Evolutionary conservation across 148 eudicot species (phyloP).

Genomic region (Diospyros kaki): DNA sequence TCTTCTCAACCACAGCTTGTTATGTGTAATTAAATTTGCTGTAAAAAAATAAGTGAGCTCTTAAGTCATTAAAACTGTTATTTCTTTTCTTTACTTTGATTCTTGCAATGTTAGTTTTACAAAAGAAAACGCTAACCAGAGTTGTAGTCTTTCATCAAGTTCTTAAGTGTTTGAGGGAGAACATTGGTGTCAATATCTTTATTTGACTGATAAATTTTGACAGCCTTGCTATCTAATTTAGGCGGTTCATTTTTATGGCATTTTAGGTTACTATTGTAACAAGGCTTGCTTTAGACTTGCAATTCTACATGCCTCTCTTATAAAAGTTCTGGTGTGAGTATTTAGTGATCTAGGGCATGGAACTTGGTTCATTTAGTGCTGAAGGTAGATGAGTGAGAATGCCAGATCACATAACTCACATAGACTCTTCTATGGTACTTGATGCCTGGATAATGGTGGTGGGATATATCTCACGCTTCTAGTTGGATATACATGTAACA

Average conservation of each 20-base stretch:
- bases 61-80: too few species aligned
- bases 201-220: background rate
- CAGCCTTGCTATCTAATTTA: background rate
- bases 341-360: background rate
- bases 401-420: too few species aligned
- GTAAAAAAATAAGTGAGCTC: background rate
- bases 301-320: background rate
- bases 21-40: background rate
- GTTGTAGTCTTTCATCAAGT: too few species aligned
- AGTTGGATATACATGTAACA: too few species aligned
- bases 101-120: background rate
- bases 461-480: too few species aligned
- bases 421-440: too few species aligned
- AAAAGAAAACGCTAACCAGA: background rate
- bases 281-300: background rate
- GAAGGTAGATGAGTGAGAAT: too few species aligned
- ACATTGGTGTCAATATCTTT: too few species aligned
- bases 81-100: too few species aligned
- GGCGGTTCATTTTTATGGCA: background rate
- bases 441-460: too few species aligned
- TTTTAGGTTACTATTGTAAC: background rate
- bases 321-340: background rate
- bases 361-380: background rate
- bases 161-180: background rate
- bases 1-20: background rate